phyloP scores from a whole-genome alignment of 176 grass and related monocot species.

The Oryza brachyantha region DNA sequence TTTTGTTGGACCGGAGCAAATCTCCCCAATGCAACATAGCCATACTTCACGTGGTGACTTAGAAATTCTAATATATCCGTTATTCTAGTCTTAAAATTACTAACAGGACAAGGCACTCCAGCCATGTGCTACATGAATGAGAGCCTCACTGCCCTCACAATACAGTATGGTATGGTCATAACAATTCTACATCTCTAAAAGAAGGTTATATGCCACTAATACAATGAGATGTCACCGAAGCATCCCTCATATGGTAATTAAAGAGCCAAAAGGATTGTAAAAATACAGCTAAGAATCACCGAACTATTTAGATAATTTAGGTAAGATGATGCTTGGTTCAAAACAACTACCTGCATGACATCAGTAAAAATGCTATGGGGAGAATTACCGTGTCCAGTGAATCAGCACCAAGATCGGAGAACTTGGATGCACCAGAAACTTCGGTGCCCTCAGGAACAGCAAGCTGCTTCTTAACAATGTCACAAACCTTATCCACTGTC shows the following conservation, averaged over 20 bases:
- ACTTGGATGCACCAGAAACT: slow-evolving; percentile 49
- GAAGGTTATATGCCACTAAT: neutral
- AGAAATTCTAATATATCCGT: neutral
- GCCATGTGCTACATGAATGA: neutral
- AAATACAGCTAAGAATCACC: neutral
- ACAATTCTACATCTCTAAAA: neutral
- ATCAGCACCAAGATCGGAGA: slow-evolving; percentile 60
- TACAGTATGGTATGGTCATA: neutral
- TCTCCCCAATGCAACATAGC: neutral
- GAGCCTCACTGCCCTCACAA: neutral
- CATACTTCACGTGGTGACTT: neutral
- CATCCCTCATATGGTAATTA: neutral
- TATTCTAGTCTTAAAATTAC: neutral
- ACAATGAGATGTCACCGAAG: neutral
- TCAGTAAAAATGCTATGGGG: neutral
- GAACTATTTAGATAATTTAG: neutral
- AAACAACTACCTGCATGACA: neutral
- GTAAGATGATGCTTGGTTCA: neutral
- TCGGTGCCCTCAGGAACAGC: slow-evolving; percentile 40
- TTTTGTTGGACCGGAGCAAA: too few species aligned
- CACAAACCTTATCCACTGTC: slow-evolving; percentile 61
- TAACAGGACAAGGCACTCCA: neutral
- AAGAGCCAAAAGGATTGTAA: neutral
- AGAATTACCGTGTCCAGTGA: slow-evolving; percentile 60
- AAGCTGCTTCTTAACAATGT: slow-evolving; percentile 69